Evolutionary conservation across 352 stramenopile species (phyloP).

Genomic region (Phytophthora nicotianae): DNA sequence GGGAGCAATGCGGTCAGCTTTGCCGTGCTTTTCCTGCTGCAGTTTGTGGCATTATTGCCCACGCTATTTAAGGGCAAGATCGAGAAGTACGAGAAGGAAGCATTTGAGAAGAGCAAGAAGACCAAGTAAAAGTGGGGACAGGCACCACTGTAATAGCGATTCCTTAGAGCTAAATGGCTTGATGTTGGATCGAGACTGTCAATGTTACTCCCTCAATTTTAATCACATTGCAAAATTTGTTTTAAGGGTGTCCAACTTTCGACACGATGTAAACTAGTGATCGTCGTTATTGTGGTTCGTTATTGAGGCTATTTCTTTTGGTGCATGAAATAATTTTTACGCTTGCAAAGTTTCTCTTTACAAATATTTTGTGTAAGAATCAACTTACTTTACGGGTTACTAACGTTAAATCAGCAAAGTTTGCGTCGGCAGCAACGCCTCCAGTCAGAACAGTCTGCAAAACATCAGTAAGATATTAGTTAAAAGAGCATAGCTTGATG

Average conservation of each 20-base stretch:
- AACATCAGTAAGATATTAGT: slow-evolving; percentile 1
- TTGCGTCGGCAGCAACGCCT: slow-evolving; percentile 61
- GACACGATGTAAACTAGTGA: too few relatives aligned
- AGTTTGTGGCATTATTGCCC: slow-evolving; percentile 83
- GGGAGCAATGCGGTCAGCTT: slow-evolving; percentile 84
- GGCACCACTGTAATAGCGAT: neutral
- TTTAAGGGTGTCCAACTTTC: too few relatives aligned
- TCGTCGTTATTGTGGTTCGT: too few relatives aligned
- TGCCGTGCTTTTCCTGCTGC: slow-evolving; percentile 80
- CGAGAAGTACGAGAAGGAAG: slow-evolving; percentile 78
- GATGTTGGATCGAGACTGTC: too few relatives aligned
- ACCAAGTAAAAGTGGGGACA: slow-evolving; percentile 24
- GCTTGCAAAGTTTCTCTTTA: too few relatives aligned
- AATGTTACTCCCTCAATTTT: too few relatives aligned
- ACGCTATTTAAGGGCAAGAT: slow-evolving; percentile 90
- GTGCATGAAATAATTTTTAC: too few relatives aligned
- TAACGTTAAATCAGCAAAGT: too few relatives aligned
- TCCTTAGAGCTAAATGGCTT: neutral
- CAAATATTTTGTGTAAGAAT: too few relatives aligned
- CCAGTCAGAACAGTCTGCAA: slow-evolving; percentile 24
- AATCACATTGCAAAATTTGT: too few relatives aligned
- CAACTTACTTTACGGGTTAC: too few relatives aligned
- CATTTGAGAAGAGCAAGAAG: slow-evolving; percentile 78
- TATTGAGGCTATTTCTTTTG: too few relatives aligned
- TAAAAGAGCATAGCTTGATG: neutral